Evolutionary conservation across 2,329 filamentous ascomycete genomes (phyloP), one percentile per base, ranked within the genome.

Genomic region (Diaporthe sp.): DNA sequence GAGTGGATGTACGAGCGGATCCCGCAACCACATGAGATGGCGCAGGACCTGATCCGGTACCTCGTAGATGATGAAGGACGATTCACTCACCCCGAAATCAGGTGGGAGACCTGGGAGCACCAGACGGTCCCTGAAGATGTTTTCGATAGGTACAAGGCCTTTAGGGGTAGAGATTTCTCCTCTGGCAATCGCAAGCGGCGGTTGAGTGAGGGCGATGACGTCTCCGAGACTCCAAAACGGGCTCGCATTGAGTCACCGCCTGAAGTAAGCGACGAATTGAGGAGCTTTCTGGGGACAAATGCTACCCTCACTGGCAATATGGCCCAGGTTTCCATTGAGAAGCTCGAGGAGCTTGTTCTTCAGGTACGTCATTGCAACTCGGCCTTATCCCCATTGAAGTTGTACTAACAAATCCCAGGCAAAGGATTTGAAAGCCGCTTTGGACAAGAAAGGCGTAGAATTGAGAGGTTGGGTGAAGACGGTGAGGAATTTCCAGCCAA

Each of bases 61-160:
- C 51, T 78, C 8, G 65, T 76, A 9, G 76, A 77, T 37, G 77
- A 77, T 12, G 77, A 78, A 13, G 53, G 31, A 65, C 74, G 55
- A 65, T 77, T 75, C 51, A 47, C n/a, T 20, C 51, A 67, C 9
- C 73, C 73, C 20, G 61, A 42, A 20, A 44, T 49, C 12, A 75
- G 73, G 60, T 77, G 73, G 73, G 73, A 77, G 17, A 77, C 70
- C 4, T 92, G 87, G 87, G 85, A 87, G 20, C 85, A 88, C 2
- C 84, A 87, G 12, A 77, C 82, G 3, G 80, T 92, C 2, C 89
- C 89, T 0, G 85, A 86, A 1, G 82, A 86, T 0, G 84, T 90
- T 3, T 85, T 91, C 31, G 71, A 90, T 58, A 81, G 86, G 44
- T 91, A 84, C 79, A 79, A 82, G 51, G 82, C 80, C 74, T 85